Conservation (phyloP, 371 early-diverging fungal species). For the Entomophthora muscae region DNA sequence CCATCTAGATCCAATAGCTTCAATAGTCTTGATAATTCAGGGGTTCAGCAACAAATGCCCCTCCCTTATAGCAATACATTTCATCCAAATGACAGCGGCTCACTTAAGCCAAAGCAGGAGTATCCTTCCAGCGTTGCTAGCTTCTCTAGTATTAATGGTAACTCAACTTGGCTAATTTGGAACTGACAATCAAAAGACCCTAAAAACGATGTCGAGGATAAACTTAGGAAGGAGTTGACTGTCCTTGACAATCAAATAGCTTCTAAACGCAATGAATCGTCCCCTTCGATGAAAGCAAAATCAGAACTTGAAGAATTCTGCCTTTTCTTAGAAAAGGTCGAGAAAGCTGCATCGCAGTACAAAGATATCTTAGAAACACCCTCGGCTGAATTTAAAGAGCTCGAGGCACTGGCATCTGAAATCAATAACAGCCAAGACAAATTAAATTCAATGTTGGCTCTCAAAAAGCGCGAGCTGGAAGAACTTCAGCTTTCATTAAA, state of each 20-base stretch:
- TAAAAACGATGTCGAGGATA: neutral
- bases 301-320: neutral
- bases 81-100: neutral
- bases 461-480: neutral
- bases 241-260: neutral
- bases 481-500: neutral
- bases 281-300: neutral
- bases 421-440: neutral
- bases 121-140: neutral
- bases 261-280: neutral
- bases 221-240: neutral
- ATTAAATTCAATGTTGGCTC: neutral
- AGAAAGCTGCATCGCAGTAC: too few species aligned
- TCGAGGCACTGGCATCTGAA: neutral
- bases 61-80: too few species aligned
- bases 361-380: neutral
- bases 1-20: neutral
- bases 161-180: neutral
- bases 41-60: neutral
- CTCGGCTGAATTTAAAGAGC: neutral
- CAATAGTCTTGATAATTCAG: neutral
- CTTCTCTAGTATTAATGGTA: neutral
- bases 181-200: neutral
- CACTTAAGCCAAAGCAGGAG: neutral
- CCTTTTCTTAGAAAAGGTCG: neutral